Conservation (phyloP, 139 green algal species). For the Micractinium conductrix region DNA sequence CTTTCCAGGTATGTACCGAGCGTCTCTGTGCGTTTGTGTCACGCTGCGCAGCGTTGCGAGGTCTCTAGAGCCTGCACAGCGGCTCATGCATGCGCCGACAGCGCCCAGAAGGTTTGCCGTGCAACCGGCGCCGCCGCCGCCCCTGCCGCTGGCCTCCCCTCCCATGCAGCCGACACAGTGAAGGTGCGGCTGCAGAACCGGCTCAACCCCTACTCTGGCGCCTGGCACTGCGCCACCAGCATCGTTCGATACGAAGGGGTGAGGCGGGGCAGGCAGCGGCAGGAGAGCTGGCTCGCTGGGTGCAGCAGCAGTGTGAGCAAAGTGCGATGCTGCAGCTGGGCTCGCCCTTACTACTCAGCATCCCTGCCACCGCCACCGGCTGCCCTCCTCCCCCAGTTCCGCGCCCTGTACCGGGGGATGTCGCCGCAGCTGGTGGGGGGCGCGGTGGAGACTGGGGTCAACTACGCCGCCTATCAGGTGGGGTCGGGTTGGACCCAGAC, state of each 20-base stretch:
- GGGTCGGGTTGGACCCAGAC: background rate
- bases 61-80: too few relatives aligned
- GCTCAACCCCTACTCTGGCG: slow-evolving; percentile 46
- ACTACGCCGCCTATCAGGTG: slow-evolving; percentile 62
- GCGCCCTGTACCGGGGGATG: slow-evolving; percentile 67
- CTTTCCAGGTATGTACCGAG: background rate
- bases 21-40: background rate
- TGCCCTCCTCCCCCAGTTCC: background rate
- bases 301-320: too few relatives aligned
- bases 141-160: background rate
- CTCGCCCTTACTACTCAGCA: too few relatives aligned
- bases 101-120: too few relatives aligned
- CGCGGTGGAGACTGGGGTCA: slow-evolving; percentile 81
- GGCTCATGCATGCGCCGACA: too few relatives aligned
- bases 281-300: too few relatives aligned
- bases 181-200: slow-evolving; percentile 78
- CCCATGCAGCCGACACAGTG: slow-evolving; percentile 37
- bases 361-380: background rate
- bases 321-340: too few relatives aligned
- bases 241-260: slow-evolving; percentile 75
- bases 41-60: too few relatives aligned
- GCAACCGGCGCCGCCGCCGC: background rate
- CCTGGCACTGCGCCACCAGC: slow-evolving; percentile 53
- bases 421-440: slow-evolving; percentile 76
- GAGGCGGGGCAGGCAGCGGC: too few relatives aligned